Conservation (phyloP, 805 yeast genomes). For the Starmera quercuum region DNA sequence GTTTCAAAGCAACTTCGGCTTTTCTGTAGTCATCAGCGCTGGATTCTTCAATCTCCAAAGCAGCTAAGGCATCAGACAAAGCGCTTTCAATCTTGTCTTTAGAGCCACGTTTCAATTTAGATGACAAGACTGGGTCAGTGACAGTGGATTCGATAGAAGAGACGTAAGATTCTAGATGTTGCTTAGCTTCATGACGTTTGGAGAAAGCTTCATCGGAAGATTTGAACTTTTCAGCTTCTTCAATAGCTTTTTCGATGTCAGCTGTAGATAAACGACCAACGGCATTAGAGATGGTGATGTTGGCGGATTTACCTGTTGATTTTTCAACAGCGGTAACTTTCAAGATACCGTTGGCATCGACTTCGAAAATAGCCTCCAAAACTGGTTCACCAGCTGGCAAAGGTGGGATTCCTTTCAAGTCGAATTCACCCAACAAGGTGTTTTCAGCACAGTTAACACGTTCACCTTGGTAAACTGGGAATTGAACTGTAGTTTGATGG, state of each 20-base stretch:
- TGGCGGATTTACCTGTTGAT: slow-evolving; percentile 97
- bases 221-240: slow-evolving; percentile 99
- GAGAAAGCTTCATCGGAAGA: slow-evolving; percentile 98
- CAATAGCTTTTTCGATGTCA: slow-evolving; percentile 97
- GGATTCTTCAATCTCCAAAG: slow-evolving; percentile 94
- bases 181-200: slow-evolving; percentile 98
- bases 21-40: slow-evolving; percentile 96
- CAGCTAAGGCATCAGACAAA: slow-evolving; percentile 95
- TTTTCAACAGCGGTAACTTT: slow-evolving; percentile 98
- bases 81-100: slow-evolving; percentile 97
- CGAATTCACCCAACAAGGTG: slow-evolving; percentile 97
- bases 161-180: slow-evolving; percentile 97
- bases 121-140: slow-evolving; percentile 96
- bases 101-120: slow-evolving; percentile 95
- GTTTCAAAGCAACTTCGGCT: slow-evolving; percentile 98
- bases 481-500: slow-evolving; percentile 97
- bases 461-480: slow-evolving; percentile 99
- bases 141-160: slow-evolving; percentile 91
- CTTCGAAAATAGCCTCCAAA: slow-evolving; percentile 97
- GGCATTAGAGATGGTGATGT: slow-evolving; percentile 98
- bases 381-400: slow-evolving; percentile 99
- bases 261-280: slow-evolving; percentile 96
- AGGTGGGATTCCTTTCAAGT: slow-evolving; percentile 96
- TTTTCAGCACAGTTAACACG: slow-evolving; percentile 98
- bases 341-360: slow-evolving; percentile 99